Evolutionary conservation across 2,329 filamentous ascomycete species (phyloP), one percentile per base, ranked within the genome.

Genomic region (Aspergillus ibericus): DNA sequence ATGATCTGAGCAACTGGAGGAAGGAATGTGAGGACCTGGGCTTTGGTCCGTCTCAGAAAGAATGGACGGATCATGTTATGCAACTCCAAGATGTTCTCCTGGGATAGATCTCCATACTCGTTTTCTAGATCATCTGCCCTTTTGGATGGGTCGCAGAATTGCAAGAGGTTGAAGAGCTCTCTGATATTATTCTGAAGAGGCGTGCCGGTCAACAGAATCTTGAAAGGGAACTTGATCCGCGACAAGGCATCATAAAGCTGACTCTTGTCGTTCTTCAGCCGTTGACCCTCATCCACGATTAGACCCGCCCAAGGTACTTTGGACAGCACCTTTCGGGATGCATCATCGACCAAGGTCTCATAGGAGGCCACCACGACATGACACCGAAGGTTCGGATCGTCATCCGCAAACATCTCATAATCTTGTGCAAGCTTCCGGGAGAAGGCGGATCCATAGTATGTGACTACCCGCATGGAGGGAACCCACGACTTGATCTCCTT

Each of bases 321-420:
- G 25, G 81, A 83, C 71, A 99, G 90, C 36, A 88, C 84, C 9
- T 72, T 77, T 56, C 82, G 85, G 40, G 87, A 88, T 53, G 82
- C 83, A 5, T 88, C 84, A 62, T 96, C 92, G 38, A 89, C 82
- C 35, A 92, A 91, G 8, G 92, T 90, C 70, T 98, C 93, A 68
- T 96, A 99, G 0, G 93, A 98, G 71, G 95, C 96, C 67, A 99
- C 88, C 1, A 99, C 92, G 18, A 97, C 85, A 69, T 99, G 93
- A 29, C 92, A 93, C 66, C 88, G 88, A 72, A 98, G 86, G 51
- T 90, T 87, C 48, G 82, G 84, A 9, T 80, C 78, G 18, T 65
- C 65, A 12, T 69, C 65, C 0, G 91, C 90, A 70, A 95, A 98
- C 62, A 99, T 85, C 74, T 99, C 96, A 71, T 96, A 88, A 35